Conservation (phyloP, 768 basidiomycete genomes). For the Psilocybe cyanescens region DNA sequence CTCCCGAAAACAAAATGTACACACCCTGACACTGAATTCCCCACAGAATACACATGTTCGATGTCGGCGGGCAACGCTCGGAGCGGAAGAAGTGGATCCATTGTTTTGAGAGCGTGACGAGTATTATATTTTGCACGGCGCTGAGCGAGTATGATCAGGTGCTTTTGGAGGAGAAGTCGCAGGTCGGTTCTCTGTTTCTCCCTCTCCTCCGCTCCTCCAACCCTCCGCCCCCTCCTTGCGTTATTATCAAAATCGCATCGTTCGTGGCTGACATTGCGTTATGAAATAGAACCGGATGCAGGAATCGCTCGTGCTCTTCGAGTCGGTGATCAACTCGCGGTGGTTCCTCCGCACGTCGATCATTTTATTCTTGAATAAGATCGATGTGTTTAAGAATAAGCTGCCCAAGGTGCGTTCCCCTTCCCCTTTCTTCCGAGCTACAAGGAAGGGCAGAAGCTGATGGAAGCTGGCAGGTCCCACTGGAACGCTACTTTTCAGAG, state of each 20-base stretch:
- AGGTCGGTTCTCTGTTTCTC: conserved; percentile 45
- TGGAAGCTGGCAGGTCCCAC: conserved; percentile 42
- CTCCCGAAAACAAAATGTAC: background rate
- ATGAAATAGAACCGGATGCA: conserved; percentile 83
- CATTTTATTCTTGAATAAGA: conserved; percentile 93
- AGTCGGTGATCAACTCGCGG: conserved; percentile 62
- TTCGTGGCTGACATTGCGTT: conserved; percentile 37
- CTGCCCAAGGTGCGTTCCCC: conserved; percentile 49
- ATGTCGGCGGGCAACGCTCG: conserved; percentile 80
- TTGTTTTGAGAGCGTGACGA: conserved; percentile 54
- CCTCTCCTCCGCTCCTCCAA: too few relatives aligned
- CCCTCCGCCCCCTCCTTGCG: too few relatives aligned
- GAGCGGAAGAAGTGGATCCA: conserved; percentile 86
- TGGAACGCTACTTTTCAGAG: conserved; percentile 84
- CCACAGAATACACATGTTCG: conserved; percentile 67
- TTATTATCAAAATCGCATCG: too few relatives aligned
- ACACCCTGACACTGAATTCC: background rate
- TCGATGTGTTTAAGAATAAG: conserved; percentile 91
- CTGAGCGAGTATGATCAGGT: conserved; percentile 80
- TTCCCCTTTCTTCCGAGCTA: too few relatives aligned
- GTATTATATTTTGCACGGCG: conserved; percentile 74
- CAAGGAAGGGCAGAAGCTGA: too few relatives aligned
- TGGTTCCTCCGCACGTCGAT: conserved; percentile 94
- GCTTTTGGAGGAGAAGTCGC: conserved; percentile 66
- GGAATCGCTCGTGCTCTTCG: conserved; percentile 76